Evolutionary conservation across 2,329 filamentous ascomycete species (phyloP), one percentile per base, ranked within the genome.

Genomic region (Leptographium galeiforme): DNA sequence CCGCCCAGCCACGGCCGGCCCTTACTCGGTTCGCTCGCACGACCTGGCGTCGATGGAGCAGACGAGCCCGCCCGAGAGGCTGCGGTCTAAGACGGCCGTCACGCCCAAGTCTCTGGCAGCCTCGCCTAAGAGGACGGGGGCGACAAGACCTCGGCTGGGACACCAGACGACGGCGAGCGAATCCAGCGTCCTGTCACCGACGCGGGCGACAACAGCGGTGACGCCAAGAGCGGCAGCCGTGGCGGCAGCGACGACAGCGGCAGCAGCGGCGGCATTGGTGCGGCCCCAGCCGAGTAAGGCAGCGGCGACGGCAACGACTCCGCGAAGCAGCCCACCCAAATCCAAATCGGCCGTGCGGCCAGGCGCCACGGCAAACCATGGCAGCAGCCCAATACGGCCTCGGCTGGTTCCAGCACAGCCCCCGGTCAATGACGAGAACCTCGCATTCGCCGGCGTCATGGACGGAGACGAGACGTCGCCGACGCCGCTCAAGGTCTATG

Each of bases 1-100:
- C 33, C 72, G 81, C 54, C 81, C 81, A 38, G 81, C 81, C 13
- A 84, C 81, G 13, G 81, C 81, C 12, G 81, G 81, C 0, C 81
- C 81, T 0, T 84, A 84, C 62, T 84, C 81, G 19, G 74, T 81
- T 11, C 71, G 81, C 58, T 72, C 71, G n/a, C 75, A 77, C 51
- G 72, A 74, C 50, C 65, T 63, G 2, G 64, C 67, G 2, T 67
- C 67, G 1, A 50, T 59, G 0, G 71, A 74, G 60, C 67, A 69
- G 14, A 61, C 68, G 4, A 79, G 76, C 57, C 77, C 76, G 8
- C 59, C 64, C 2, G 73, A 75, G 46, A 68, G 62, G 43, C 58
- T 66, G 30, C 75, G 68, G 59, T 61, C 70, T 18, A 81, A 74
- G 64, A 63, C 67, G 4, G 46, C 62, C 1, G 66, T 68, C 48